These are phyloP conservation scores for Claviceps quebecensis DNA, from an alignment of 2,329 filamentous ascomycete species.

Conservation along the genomic window DNA sequence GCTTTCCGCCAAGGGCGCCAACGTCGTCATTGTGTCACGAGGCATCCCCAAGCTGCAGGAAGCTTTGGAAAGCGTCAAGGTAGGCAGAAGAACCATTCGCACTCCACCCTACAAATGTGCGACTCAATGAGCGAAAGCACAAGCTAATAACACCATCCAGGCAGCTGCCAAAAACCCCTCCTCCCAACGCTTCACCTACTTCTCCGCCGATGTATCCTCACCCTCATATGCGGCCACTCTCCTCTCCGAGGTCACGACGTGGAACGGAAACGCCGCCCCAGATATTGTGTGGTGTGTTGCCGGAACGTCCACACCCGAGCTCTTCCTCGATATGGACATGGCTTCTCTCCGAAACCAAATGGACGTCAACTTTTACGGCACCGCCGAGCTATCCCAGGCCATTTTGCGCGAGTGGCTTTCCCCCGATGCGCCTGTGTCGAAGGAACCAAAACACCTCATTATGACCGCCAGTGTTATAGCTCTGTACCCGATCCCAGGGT, in stretches of 20 bases:
- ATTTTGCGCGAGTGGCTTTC: constrained; percentile 62
- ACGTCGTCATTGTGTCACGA: constrained; percentile 73
- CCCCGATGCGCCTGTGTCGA: constrained; percentile 27
- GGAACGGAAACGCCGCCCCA: constrained; percentile 61
- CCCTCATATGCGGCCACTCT: constrained; percentile 56
- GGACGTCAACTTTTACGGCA: constrained; percentile 86
- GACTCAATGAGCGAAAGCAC: constrained; percentile 2
- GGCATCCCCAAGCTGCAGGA: constrained; percentile 59
- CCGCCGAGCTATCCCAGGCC: constrained; percentile 73
- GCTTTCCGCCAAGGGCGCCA: constrained; percentile 71
- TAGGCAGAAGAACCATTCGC: constrained; percentile 16
- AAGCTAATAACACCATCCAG: constrained; percentile 22
- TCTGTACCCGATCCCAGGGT: constrained; percentile 67
- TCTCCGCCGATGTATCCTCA: constrained; percentile 68
- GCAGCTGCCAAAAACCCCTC: constrained; percentile 48
- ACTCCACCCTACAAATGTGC: too few species aligned
- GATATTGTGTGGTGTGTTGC: constrained; percentile 90
- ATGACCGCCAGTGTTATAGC: constrained; percentile 70
- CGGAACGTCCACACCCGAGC: constrained; percentile 56
- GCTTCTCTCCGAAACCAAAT: constrained; percentile 60
- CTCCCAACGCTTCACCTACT: constrained; percentile 66
- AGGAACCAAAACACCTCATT: constrained; percentile 60
- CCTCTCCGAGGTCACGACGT: constrained; percentile 56
- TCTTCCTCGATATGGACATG: constrained; percentile 64
- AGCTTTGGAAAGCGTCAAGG: constrained; percentile 52